These are phyloP conservation scores for Reticulascus tulasneorum DNA, from an alignment of 2,329 filamentous ascomycete species.

Conservation along the genomic window DNA sequence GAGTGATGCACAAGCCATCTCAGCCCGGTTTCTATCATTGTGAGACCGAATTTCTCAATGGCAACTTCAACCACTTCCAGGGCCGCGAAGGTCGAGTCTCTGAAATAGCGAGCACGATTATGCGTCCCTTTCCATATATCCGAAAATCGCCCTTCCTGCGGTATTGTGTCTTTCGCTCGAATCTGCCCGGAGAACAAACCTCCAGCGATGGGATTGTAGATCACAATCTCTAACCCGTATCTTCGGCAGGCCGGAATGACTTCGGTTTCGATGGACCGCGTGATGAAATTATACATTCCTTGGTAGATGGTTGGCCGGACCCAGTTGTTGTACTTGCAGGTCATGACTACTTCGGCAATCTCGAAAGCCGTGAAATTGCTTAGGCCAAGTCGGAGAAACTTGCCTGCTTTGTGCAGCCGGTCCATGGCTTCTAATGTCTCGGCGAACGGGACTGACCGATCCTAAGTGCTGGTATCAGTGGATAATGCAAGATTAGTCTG, in stretches of 20 bases:
- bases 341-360: conserved; percentile 68
- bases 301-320: conserved; percentile 71
- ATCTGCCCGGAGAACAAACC: conserved; percentile 65
- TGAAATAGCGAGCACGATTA: conserved; percentile 50
- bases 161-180: conserved; percentile 20
- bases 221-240: conserved; percentile 65
- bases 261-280: conserved; percentile 61
- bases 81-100: conserved; percentile 52
- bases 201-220: conserved; percentile 70
- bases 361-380: conserved; percentile 74
- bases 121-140: too few relatives aligned
- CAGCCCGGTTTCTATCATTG: conserved; percentile 63
- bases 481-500: not conserved
- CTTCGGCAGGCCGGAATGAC: conserved; percentile 61
- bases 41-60: conserved; percentile 58
- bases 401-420: conserved; percentile 65
- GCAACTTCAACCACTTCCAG: conserved; percentile 60
- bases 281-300: conserved; percentile 58
- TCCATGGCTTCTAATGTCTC: conserved; percentile 66
- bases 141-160: conserved; percentile 23
- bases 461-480: too few relatives aligned
- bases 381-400: conserved; percentile 67
- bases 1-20: conserved; percentile 68
- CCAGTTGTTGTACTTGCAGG: conserved; percentile 60
- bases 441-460: conserved; percentile 57